Evolutionary conservation across 1,284 basidiomycete species (phyloP), one percentile per base, ranked within the genome.

Genomic region (Ustilago trichophora): DNA sequence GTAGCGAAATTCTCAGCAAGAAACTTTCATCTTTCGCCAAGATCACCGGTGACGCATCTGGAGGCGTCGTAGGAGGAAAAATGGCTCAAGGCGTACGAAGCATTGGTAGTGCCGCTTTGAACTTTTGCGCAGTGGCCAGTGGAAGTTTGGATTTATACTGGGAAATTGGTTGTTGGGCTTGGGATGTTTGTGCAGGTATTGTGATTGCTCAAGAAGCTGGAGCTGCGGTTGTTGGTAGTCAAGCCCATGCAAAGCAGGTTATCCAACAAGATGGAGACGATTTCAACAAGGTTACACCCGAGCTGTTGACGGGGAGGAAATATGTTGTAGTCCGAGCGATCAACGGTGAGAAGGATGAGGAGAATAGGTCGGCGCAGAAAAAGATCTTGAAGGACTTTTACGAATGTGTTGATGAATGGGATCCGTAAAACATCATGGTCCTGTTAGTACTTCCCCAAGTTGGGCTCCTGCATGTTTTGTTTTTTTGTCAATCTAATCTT

Each of bases 201-300:
- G 89, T 94, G 63, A 94, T 98, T 67, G 91, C 91, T 0, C 86
- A 91, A 64, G 95, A 97, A 82, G 91, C 94, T 44, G 78, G 57
- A 25, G 74, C 41, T 13, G 65, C 46, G 38, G 77, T 59, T 8
- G 67, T 72, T 15, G 68, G 53, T 56, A 70, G 49, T 21, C 60
- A 59, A 49, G 43, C 13, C 18, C 75, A 62, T 67, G 76, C 71
- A 19, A 70, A 16, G 45, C 53, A 60, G 45, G 75, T 40, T 13
- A 87, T 87, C 26, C 87, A 88, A 52, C 82, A 82, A 2, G 83
- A 84, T 3, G 67, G 8, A 13, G 11, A 86, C 82, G 81, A 83
- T 29, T 82, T 83, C 81, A 56, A 85, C 51, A 5, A 44, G 34
- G 86, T 91, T 9, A 76, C 80, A 8, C 87, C 90, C 48, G 87